phyloP scores from a whole-genome alignment of 2,329 filamentous ascomycete genomes.

The Calonectria leucothoes region DNA sequence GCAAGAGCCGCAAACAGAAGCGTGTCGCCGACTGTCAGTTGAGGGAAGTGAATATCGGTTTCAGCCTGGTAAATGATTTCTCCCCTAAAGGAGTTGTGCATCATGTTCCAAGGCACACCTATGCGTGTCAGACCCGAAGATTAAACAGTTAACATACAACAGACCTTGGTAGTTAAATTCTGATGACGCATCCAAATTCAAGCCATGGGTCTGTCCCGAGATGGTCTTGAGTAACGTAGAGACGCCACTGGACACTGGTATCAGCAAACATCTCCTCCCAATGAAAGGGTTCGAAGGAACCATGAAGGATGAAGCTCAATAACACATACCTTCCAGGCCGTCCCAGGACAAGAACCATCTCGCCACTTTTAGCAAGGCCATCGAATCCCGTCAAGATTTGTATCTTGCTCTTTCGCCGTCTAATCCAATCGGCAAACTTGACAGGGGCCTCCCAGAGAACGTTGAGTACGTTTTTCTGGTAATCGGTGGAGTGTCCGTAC shows the following conservation, averaged over 20 bases:
- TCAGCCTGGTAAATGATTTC: slow-evolving; percentile 31
- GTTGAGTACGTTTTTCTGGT: slow-evolving; percentile 27
- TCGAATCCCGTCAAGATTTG: slow-evolving; percentile 28
- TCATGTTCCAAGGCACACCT: slow-evolving; percentile 26
- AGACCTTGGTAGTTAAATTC: slow-evolving; percentile 30
- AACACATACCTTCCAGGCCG: slow-evolving; percentile 32
- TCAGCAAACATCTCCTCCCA: background rate
- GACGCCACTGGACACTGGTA: slow-evolving; percentile 9
- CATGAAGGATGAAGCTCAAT: background rate
- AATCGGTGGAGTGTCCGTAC: slow-evolving; percentile 24
- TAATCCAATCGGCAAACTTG: slow-evolving; percentile 11
- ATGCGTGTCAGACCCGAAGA: background rate
- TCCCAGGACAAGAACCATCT: slow-evolving; percentile 29
- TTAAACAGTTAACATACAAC: background rate
- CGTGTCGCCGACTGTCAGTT: slow-evolving; percentile 29
- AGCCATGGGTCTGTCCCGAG: slow-evolving; percentile 25
- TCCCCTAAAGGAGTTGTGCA: slow-evolving; percentile 27
- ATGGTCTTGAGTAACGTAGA: slow-evolving; percentile 31
- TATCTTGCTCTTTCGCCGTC: slow-evolving; percentile 16
- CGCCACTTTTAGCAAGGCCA: slow-evolving; percentile 27
- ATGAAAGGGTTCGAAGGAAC: background rate
- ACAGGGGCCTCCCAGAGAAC: slow-evolving; percentile 21
- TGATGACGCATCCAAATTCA: slow-evolving; percentile 20
- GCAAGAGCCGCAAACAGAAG: slow-evolving; percentile 28
- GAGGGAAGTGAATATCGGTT: slow-evolving; percentile 28